A percentile compares a stretch with the other conserved stretches of the same genome.
phyloP scores from a whole-genome alignment of 192 early-diverging fungal genomes.

The Coemansia sp. region DNA sequence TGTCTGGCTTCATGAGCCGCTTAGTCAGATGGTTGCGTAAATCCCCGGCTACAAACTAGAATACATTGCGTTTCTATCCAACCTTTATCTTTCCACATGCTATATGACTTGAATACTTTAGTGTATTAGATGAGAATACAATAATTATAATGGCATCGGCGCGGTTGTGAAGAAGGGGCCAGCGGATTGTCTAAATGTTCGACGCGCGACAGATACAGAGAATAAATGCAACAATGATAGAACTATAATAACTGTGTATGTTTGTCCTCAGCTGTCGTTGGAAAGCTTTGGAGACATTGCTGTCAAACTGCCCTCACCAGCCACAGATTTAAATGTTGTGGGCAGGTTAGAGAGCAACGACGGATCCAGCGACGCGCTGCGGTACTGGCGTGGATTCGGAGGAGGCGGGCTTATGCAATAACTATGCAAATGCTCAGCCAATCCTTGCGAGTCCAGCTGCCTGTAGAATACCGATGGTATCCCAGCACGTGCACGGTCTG shows the following conservation, averaged over 20 bases:
- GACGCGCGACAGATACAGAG: background rate
- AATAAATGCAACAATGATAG: background rate
- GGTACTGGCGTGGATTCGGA: conserved; percentile 9
- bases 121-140: background rate
- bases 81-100: background rate
- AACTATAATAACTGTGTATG: background rate
- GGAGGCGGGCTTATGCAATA: conserved; percentile 25
- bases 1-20: conserved; percentile 12
- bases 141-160: no score
- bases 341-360: conserved; percentile 40
- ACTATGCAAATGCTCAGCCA: conserved; percentile 18
- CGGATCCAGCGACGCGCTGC: conserved; percentile 47
- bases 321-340: conserved; percentile 34
- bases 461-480: background rate
- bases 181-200: no score
- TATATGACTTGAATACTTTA: background rate
- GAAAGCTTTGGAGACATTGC: background rate
- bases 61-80: background rate
- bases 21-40: conserved; percentile 18
- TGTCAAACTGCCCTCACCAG: background rate
- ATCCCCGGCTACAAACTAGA: background rate
- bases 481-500: background rate
- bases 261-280: conserved; percentile 7
- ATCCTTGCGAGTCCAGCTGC: background rate
- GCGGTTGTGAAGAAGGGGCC: no score